A percentile compares a stretch with the other conserved stretches of the same genome.
These are phyloP conservation scores for Chaetomiaceae sp. DNA, from an alignment of 2,329 filamentous ascomycete genomes.

Conservation along the genomic window DNA sequence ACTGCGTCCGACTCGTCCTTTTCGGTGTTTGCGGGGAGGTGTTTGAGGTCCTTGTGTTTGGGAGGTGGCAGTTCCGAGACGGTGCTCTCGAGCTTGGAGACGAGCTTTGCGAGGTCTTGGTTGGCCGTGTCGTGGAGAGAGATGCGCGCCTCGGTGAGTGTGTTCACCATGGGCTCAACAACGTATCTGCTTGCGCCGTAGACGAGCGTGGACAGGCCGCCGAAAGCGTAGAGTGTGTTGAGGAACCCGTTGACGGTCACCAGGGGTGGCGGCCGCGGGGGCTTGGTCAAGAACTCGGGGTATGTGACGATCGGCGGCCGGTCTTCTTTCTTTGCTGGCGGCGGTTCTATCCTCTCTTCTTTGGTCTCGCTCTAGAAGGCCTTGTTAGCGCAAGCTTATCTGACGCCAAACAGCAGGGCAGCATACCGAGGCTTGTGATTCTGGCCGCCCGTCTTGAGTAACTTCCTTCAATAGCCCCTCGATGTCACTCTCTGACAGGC, in stretches of 20 bases:
- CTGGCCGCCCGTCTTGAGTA: conserved; percentile 11
- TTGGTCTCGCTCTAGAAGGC: conserved; percentile 13
- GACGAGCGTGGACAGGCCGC: conserved; percentile 55
- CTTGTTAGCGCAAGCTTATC: conserved; percentile 2
- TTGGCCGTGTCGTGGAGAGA: conserved; percentile 49
- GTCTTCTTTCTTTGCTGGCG: conserved; percentile 30
- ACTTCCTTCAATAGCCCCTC: conserved; percentile 53
- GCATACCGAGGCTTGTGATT: conserved; percentile 12
- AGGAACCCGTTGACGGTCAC: conserved; percentile 57
- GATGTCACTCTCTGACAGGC: conserved; percentile 63
- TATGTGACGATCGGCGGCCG: conserved; percentile 63
- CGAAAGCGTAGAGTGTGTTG: conserved; percentile 55
- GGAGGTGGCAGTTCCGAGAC: conserved; percentile 58
- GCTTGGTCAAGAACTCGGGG: conserved; percentile 62
- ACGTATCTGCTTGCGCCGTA: conserved; percentile 70
- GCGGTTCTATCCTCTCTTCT: conserved; percentile 17
- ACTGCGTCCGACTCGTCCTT: conserved; percentile 25
- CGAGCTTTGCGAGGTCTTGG: conserved; percentile 42
- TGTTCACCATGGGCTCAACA: conserved; percentile 57
- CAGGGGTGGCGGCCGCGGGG: conserved; percentile 54
- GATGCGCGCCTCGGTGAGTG: conserved; percentile 47
- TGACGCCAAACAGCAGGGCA: not conserved
- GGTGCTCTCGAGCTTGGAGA: conserved; percentile 48
- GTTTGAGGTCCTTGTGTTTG: conserved; percentile 20
- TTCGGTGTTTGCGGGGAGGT: conserved; percentile 29